A percentile compares a stretch with the other conserved stretches of the same genome.
These are phyloP conservation scores for Scytalidium sp. DNA, from an alignment of 2,329 filamentous ascomycete species.

Conservation along the genomic window DNA sequence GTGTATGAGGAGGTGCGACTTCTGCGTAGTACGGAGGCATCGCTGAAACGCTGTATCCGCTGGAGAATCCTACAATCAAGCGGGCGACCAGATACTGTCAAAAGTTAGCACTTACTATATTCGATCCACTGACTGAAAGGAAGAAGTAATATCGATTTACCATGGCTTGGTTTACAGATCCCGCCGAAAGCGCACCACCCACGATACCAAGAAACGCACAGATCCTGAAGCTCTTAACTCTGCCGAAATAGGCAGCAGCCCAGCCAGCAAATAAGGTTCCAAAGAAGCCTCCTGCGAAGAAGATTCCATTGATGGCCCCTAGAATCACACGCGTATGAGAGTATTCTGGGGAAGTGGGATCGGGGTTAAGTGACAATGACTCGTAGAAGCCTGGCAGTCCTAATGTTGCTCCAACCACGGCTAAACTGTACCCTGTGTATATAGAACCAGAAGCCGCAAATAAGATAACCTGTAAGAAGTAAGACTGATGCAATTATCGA, in stretches of 20 bases:
- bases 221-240: background rate
- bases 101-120: background rate
- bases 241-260: background rate
- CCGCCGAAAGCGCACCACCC: too few species aligned
- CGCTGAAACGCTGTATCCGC: too few species aligned
- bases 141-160: too few species aligned
- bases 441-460: background rate
- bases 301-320: background rate
- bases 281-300: background rate
- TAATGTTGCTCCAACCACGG: background rate
- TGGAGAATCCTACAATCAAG: too few species aligned
- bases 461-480: background rate
- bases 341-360: background rate
- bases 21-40: too few species aligned
- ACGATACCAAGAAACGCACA: background rate
- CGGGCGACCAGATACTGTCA: background rate
- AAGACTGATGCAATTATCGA: background rate
- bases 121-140: too few species aligned
- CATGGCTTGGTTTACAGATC: too few species aligned
- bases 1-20: too few species aligned
- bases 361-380: background rate
- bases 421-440: background rate
- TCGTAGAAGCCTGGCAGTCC: background rate
- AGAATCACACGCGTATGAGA: background rate
- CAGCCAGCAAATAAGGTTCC: background rate